These are phyloP conservation scores for Termitomyces sp. DNA, from an alignment of 768 basidiomycete genomes.

Conservation along the genomic window DNA sequence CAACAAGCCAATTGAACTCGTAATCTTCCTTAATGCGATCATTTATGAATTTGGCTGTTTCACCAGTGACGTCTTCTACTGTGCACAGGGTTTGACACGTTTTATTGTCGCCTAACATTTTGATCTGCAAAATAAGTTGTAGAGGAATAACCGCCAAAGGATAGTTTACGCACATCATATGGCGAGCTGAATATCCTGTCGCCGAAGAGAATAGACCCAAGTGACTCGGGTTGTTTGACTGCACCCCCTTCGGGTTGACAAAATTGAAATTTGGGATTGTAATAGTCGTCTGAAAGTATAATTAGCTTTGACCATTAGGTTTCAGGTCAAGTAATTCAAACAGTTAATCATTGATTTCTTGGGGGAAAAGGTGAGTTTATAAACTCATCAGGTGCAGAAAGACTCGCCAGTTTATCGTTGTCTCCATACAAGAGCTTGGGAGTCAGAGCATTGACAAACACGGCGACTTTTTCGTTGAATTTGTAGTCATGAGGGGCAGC, in stretches of 20 bases:
- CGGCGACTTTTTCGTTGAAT: constrained; percentile 64
- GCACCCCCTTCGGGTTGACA: constrained; percentile 75
- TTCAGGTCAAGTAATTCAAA: constrained; percentile 26
- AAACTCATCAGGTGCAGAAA: not conserved
- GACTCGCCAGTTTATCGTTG: constrained; percentile 70
- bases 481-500: constrained; percentile 84
- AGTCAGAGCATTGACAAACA: constrained; percentile 85
- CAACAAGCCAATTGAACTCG: constrained; percentile 90
- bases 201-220: constrained; percentile 94
- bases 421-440: constrained; percentile 70
- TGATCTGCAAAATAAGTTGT: constrained; percentile 43
- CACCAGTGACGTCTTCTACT: constrained; percentile 43
- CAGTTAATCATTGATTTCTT: constrained; percentile 92
- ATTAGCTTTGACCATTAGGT: not conserved
- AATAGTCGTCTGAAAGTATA: constrained; percentile 78
- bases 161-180: constrained; percentile 58
- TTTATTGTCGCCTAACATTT: constrained; percentile 71
- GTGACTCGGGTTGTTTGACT: constrained; percentile 70
- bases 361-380: not conserved
- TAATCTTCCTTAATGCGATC: constrained; percentile 90
- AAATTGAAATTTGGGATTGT: constrained; percentile 80
- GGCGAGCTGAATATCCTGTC: constrained; percentile 91
- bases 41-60: constrained; percentile 87
- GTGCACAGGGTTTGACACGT: constrained; percentile 77
- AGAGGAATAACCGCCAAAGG: not conserved